These are phyloP conservation scores for Jacaranda copaia DNA, from an alignment of 257 asterid species.

Conservation along the genomic window DNA sequence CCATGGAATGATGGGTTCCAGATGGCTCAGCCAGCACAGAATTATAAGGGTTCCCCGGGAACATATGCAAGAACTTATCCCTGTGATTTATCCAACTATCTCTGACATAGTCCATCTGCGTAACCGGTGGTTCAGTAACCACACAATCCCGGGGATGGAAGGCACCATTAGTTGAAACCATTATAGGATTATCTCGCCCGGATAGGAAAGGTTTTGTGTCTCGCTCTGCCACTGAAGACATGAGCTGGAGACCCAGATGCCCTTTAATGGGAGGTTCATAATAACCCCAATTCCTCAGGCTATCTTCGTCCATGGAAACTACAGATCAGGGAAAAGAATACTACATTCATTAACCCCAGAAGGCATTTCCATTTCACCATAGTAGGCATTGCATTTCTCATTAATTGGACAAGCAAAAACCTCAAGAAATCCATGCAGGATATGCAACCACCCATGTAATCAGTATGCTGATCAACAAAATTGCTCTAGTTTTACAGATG, in stretches of 20 bases:
- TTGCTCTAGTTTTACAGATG: not conserved
- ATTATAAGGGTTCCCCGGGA: slow-evolving; percentile 64
- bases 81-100: slow-evolving; percentile 88
- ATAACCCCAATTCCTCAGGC: slow-evolving; percentile 94
- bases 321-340: slow-evolving; percentile 46
- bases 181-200: slow-evolving; percentile 62
- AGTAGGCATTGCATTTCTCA: slow-evolving; percentile 29
- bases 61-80: slow-evolving; percentile 78
- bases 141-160: slow-evolving; percentile 67
- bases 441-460: slow-evolving; percentile 6
- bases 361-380: slow-evolving; percentile 24
- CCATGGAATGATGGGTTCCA: slow-evolving; percentile 62
- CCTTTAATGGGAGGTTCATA: slow-evolving; percentile 80
- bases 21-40: slow-evolving; percentile 70
- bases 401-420: slow-evolving; percentile 11
- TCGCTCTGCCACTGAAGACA: slow-evolving; percentile 75
- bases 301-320: slow-evolving; percentile 86
- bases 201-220: slow-evolving; percentile 76
- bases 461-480: slow-evolving; percentile 25
- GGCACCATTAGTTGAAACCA: slow-evolving; percentile 70
- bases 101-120: slow-evolving; percentile 79
- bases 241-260: slow-evolving; percentile 84
- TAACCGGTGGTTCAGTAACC: slow-evolving; percentile 63
- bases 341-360: slow-evolving; percentile 35
- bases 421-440: slow-evolving; percentile 17